Evolutionary conservation across 495 filamentous ascomycete genomes (phyloP), one percentile per base, ranked within the genome.

Genomic region (Penicillium herquei): DNA sequence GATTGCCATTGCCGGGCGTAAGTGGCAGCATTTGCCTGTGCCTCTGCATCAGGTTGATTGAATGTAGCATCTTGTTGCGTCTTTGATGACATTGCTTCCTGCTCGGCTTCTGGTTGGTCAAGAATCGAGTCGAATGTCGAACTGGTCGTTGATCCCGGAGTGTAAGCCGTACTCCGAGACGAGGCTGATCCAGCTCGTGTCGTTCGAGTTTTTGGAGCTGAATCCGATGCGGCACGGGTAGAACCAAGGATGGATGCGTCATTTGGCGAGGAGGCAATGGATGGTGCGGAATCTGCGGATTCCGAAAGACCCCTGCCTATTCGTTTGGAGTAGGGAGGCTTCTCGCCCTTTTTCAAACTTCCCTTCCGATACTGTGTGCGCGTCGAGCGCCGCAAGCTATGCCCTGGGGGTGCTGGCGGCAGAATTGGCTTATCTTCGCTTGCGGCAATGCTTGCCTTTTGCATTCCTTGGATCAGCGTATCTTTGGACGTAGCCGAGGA

Each of bases 361-460:
- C 92, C 94, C 50, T 89, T 88, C 63, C 91, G 79, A 64, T 98
- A 98, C 31, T 90, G 91, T 13, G 94, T 99, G 37, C 91, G 83
- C 13, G 91, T 99, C 37, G 95, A 96, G 51, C 94, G 82, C 57
- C 91, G 83, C 49, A 99, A 79, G 14, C 90, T 88, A 64, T 86
- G 84, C 5, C 90, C 88, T 8, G 84, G 88, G 18, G 87, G 87
- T 21, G 77, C 70, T 61, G 83, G 79, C 1, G 90, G 87, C 51
- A 98, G 73, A 57, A 98, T 96, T 6, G 93, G 93, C 73, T 88
- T 86, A 72, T 98, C 95, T 37, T 91, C 88, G n/a, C 63, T 72
- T n/a, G 71, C 66, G 9, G 76, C 64, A 31, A 80, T 74, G 39
- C 85, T 79, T 79, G 70, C 61, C 40, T 68, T 66, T 48, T 76